These are phyloP conservation scores for Hymenoscyphus fructigenus DNA, from an alignment of 2,329 filamentous ascomycete genomes.

Conservation along the genomic window DNA sequence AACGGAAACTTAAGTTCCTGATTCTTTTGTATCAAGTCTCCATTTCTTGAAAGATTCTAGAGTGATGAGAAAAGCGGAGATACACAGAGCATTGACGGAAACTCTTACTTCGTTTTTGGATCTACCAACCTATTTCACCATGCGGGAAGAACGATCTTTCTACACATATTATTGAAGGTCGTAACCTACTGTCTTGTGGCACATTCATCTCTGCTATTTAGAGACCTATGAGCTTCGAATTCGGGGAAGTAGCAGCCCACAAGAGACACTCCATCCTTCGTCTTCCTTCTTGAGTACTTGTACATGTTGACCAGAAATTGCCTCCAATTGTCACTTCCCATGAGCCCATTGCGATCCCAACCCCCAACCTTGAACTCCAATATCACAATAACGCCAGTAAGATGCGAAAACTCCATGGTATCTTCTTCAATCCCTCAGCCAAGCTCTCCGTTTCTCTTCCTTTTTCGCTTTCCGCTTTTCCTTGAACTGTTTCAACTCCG, in stretches of 20 bases:
- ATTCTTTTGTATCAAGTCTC: no score
- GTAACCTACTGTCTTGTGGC: neutral
- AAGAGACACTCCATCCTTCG: neutral
- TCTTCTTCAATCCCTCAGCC: constrained; percentile 72
- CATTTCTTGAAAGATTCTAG: no score
- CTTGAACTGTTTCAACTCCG: constrained; percentile 87
- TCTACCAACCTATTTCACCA: neutral
- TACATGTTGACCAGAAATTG: neutral
- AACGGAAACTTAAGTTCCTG: no score
- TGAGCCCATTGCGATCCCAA: neutral
- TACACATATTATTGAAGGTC: neutral
- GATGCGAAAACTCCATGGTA: constrained; percentile 11
- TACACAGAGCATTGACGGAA: neutral
- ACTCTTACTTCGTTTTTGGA: neutral
- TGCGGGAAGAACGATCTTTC: neutral
- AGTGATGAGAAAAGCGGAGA: neutral
- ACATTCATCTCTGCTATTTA: neutral
- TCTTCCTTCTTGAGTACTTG: neutral
- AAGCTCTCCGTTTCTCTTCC: constrained; percentile 90
- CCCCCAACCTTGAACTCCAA: neutral
- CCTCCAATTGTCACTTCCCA: neutral
- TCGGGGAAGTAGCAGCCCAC: no score
- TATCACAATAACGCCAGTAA: constrained; percentile 9
- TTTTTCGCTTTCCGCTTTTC: constrained; percentile 87
- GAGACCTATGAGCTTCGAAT: neutral